phyloP scores from a whole-genome alignment of 768 basidiomycete genomes.

The Russula sp. region DNA sequence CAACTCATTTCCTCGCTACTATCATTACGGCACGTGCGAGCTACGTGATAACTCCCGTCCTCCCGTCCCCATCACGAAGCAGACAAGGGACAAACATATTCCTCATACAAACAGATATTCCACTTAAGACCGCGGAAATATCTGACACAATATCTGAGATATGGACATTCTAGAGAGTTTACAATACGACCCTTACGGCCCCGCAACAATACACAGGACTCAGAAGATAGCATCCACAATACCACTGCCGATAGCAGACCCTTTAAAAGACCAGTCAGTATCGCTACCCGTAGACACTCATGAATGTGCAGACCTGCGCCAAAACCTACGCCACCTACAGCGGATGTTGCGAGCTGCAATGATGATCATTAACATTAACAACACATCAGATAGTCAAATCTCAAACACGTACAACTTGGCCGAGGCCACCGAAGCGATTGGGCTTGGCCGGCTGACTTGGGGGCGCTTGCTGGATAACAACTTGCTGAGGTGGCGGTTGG shows the following conservation, averaged over 20 bases:
- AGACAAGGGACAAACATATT: no score
- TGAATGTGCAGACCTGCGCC: slow-evolving; percentile 50
- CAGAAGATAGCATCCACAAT: slow-evolving; percentile 44
- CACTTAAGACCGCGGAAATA: no score
- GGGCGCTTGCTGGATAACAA: slow-evolving; percentile 24
- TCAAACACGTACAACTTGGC: slow-evolving; percentile 10
- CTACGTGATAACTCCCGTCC: no score
- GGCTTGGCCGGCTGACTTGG: slow-evolving; percentile 5
- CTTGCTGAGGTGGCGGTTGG: slow-evolving; percentile 20
- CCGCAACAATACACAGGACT: neutral
- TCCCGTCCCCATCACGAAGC: no score
- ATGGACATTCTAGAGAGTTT: neutral
- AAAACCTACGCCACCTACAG: slow-evolving; percentile 64
- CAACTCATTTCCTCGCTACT: neutral
- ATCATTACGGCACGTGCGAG: slow-evolving; percentile 3
- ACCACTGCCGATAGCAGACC: slow-evolving; percentile 46
- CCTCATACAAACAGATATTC: no score
- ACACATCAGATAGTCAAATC: neutral
- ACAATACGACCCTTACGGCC: neutral
- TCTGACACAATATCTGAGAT: neutral
- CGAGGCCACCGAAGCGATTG: slow-evolving; percentile 14
- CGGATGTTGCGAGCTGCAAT: slow-evolving; percentile 31
- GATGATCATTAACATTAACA: neutral
- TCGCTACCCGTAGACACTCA: neutral
- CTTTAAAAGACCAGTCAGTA: slow-evolving; percentile 23